phyloP scores from a whole-genome alignment of 2,329 filamentous ascomycete genomes.

The Fusarium buharicum region DNA sequence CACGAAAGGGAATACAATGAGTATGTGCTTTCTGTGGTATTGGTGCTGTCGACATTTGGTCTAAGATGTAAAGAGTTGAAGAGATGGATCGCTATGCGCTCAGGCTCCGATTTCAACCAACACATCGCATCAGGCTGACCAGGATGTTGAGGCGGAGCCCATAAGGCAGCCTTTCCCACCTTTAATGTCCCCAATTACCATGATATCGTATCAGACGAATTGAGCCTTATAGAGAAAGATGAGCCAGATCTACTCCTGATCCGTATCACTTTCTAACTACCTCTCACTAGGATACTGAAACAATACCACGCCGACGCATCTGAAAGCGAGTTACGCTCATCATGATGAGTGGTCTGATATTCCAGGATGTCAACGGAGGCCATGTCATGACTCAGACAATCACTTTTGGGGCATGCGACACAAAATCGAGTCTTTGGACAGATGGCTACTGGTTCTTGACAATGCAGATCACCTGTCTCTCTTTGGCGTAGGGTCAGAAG shows the following conservation, averaged over 20 bases:
- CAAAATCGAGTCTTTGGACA: conserved; percentile 24
- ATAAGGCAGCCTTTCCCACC: not conserved
- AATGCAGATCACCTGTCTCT: conserved; percentile 49
- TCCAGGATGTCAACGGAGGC: no score
- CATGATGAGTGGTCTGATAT: no score
- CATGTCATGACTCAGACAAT: no score
- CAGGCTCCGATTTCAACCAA: conserved; percentile 5
- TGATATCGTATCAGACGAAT: not conserved
- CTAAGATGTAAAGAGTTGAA: not conserved
- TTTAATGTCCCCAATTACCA: not conserved
- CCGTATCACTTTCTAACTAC: not conserved
- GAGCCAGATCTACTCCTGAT: not conserved
- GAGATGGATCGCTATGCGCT: not conserved
- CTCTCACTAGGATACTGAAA: no score
- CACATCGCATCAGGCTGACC: conserved; percentile 9
- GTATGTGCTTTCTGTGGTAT: not conserved
- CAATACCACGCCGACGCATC: no score
- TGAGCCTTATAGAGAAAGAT: not conserved
- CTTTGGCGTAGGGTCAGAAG: conserved; percentile 37
- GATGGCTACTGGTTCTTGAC: conserved; percentile 50
- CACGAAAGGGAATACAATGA: conserved; percentile 7
- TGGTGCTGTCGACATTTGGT: not conserved
- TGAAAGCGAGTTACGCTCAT: no score
- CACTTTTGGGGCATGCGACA: conserved; percentile 33
- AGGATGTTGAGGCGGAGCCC: not conserved